Evolutionary conservation across 371 early-diverging fungal species (phyloP).

Genomic region (Mucor circinelloides): DNA sequence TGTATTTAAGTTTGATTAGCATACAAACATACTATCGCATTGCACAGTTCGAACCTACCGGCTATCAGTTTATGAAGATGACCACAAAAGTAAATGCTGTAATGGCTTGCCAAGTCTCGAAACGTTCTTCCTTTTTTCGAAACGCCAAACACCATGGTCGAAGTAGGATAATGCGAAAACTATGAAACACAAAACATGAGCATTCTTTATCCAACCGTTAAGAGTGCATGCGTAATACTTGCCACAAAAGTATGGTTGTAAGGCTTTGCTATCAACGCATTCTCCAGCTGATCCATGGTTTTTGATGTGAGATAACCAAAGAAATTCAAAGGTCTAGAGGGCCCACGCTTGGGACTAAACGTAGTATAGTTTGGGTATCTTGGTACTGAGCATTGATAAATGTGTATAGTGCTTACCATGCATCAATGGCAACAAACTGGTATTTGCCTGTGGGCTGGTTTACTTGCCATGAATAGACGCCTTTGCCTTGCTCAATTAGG

Average conservation of each 20-base stretch:
- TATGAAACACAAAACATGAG: slow-evolving; percentile 16
- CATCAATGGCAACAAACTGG: slow-evolving; percentile 85
- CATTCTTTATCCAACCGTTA: neutral
- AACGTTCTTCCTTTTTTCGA: slow-evolving; percentile 65
- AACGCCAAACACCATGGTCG: slow-evolving; percentile 74
- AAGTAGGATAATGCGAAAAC: slow-evolving; percentile 86
- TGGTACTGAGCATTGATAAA: neutral
- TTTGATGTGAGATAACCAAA: slow-evolving; percentile 80
- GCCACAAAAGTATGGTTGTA: slow-evolving; percentile 75
- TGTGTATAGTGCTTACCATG: slow-evolving; percentile 66
- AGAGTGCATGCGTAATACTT: slow-evolving; percentile 12
- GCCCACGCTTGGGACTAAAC: slow-evolving; percentile 71
- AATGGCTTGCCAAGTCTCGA: slow-evolving; percentile 58
- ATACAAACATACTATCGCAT: neutral
- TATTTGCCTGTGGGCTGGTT: slow-evolving; percentile 71
- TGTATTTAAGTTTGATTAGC: slow-evolving; percentile 3
- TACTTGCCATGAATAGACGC: slow-evolving; percentile 61
- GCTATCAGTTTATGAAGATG: slow-evolving; percentile 82
- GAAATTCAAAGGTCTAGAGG: slow-evolving; percentile 87
- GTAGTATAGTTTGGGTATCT: neutral
- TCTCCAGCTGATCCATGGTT: slow-evolving; percentile 73
- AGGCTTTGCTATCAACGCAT: slow-evolving; percentile 33
- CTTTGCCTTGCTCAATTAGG: slow-evolving; percentile 52
- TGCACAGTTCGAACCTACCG: slow-evolving; percentile 41
- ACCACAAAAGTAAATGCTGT: slow-evolving; percentile 83